Percentiles rank a stretch among this genome's conserved stretches.
phyloP scores from a whole-genome alignment of 2,329 filamentous ascomycete species.

The Xylariaceae sp. region DNA sequence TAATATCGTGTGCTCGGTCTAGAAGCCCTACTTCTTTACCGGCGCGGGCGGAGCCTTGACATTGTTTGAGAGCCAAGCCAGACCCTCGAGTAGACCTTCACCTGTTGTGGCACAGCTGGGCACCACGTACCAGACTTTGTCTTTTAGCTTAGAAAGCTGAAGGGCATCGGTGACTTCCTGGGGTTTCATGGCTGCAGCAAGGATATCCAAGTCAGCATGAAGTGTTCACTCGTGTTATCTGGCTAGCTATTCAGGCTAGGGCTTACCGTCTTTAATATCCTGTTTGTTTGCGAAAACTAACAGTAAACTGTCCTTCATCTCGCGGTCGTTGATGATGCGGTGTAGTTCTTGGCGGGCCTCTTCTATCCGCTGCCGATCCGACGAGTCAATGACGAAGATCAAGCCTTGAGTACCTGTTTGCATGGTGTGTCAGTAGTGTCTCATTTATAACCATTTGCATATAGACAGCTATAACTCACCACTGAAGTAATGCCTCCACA shows the following conservation, averaged over 20 bases:
- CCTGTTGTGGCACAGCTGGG: constrained; percentile 83
- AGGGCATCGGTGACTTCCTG: constrained; percentile 81
- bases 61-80: constrained; percentile 85
- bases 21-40: constrained; percentile 57
- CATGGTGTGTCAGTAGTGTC: constrained; percentile 14
- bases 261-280: constrained; percentile 79
- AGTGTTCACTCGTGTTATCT: not conserved
- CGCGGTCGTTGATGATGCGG: constrained; percentile 96
- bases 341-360: constrained; percentile 94
- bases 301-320: constrained; percentile 94
- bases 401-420: constrained; percentile 86
- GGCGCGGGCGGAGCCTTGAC: constrained; percentile 70
- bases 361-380: constrained; percentile 87
- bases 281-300: constrained; percentile 99
- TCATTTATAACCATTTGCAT: not conserved
- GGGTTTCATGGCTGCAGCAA: constrained; percentile 71
- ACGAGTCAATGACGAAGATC: constrained; percentile 98
- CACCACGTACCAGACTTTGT: constrained; percentile 85
- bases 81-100: constrained; percentile 80
- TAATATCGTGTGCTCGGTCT: not conserved
- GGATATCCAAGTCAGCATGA: constrained; percentile 17
- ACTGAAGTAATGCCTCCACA: constrained; percentile 98
- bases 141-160: constrained; percentile 77
- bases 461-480: constrained; percentile 54
- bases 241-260: not conserved